A percentile compares a stretch with the other conserved stretches of the same genome.
These are phyloP conservation scores for Beauveria brongniartii DNA, from an alignment of 2,329 filamentous ascomycete genomes.

Conservation along the genomic window DNA sequence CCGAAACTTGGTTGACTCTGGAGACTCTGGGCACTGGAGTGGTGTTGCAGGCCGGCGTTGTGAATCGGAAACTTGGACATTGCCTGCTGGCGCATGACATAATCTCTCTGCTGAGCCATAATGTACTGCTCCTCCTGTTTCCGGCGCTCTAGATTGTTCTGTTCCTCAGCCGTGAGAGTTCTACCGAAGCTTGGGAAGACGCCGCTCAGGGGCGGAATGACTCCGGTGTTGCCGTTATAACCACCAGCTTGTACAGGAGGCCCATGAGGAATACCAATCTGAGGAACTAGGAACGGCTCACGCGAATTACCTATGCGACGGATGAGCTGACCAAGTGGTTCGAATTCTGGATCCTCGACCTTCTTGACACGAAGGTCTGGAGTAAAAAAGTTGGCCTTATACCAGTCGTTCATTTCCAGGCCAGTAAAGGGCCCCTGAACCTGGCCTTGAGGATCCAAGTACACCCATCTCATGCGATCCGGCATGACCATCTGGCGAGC, in stretches of 20 bases:
- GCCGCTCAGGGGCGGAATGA: constrained; percentile 81
- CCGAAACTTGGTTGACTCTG: constrained; percentile 97
- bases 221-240: constrained; percentile 48
- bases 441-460: constrained; percentile 86
- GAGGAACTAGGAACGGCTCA: constrained; percentile 93
- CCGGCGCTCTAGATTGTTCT: constrained; percentile 89
- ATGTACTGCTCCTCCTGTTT: constrained; percentile 98
- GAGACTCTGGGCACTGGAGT: constrained; percentile 89
- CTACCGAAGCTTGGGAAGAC: constrained; percentile 93
- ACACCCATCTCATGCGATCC: constrained; percentile 97
- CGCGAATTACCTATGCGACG: constrained; percentile 93
- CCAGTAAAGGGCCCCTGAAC: constrained; percentile 94
- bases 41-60: constrained; percentile 63
- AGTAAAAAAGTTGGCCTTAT: constrained; percentile 96
- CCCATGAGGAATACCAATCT: constrained; percentile 91
- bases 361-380: constrained; percentile 92
- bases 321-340: constrained; percentile 90
- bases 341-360: constrained; percentile 86
- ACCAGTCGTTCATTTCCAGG: constrained; percentile 99
- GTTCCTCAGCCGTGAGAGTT: constrained; percentile 92
- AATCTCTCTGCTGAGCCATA: constrained; percentile 93
- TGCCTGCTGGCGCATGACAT: constrained; percentile 76
- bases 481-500: constrained; percentile 97
- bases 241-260: constrained; percentile 48
- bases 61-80: constrained; percentile 64